Evolutionary conservation across 2,329 filamentous ascomycete species (phyloP).

Genomic region (Orbilia javanica): DNA sequence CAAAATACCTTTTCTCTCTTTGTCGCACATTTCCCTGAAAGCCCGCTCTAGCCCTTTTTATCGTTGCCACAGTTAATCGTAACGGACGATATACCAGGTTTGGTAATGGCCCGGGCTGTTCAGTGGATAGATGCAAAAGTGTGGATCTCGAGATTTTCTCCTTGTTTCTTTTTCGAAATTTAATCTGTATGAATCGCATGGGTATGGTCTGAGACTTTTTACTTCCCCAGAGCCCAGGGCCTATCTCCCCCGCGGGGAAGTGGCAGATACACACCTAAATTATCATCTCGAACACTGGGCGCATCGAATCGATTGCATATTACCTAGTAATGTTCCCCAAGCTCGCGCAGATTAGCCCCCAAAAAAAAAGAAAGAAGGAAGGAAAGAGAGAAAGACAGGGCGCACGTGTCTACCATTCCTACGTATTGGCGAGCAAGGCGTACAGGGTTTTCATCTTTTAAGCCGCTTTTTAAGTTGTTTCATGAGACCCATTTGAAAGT

Average conservation of each 20-base stretch:
- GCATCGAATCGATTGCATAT: background rate
- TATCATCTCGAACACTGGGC: background rate
- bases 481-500: constrained; percentile 6
- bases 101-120: constrained; percentile 34
- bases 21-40: constrained; percentile 10
- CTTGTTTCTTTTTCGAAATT: background rate
- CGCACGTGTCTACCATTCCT: background rate
- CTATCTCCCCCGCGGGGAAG: constrained; percentile 5
- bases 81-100: constrained; percentile 46
- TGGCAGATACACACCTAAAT: background rate
- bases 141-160: background rate
- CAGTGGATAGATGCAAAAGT: background rate
- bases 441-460: background rate
- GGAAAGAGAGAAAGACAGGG: constrained; percentile 1
- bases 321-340: background rate
- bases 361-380: background rate
- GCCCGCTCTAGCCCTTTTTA: constrained; percentile 12
- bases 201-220: constrained; percentile 16
- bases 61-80: constrained; percentile 14
- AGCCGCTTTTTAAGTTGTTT: constrained; percentile 5
- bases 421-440: constrained; percentile 3
- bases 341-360: background rate
- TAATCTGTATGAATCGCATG: constrained; percentile 22
- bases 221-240: background rate
- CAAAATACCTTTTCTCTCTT: background rate